Evolutionary conservation across 352 stramenopile genomes (phyloP), one percentile per base, ranked within the genome.

Genomic region (Phytophthora nicotianae): DNA sequence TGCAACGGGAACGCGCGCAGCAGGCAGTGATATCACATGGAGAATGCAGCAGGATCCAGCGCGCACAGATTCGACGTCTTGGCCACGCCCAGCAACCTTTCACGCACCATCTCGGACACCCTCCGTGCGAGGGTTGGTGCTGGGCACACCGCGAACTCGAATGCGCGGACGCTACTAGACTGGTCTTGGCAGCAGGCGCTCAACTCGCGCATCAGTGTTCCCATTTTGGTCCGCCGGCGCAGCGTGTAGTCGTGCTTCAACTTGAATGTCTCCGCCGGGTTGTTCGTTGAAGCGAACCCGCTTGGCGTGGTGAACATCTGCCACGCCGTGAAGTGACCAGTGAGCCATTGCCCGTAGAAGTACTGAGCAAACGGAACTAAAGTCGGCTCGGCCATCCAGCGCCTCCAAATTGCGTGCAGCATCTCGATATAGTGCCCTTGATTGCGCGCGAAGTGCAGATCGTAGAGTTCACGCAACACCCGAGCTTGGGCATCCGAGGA

Each of bases 181-280:
- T 33, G 24, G 11, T 51, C 26, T 14, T 45, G 27, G 5, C 52
- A 59, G 41, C 55, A 55, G 2, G 48, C 20, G 1, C 33, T 17
- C 9, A 53, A 40, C 13, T 65, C 27, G 11, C 24, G 35, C 1
- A 53, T 27, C 1, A 65, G 16, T 13, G 27, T 16, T 0, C 57
- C 57, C 29, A 65, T 64, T 38, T 67, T 67, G 0, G 54, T 17
- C 0, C 59, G 35, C 7, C 35, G 29, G 3, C 41, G 17, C 32
- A 23, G 58, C 24, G 60, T 67, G 29, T 68, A 68, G 32, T 64
- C 60, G 0, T 29, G n/a, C 32, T 74, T 75, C 17, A 72, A 47
- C 2, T 66, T 71, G 21, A 71, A 72, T 20, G 61, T 32, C 33
- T 75, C 62, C 1, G 43, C 40, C 0, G 62, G 52, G n/a, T 66